A percentile compares a stretch with the other conserved stretches of the same genome.
phyloP scores from a whole-genome alignment of 2,329 filamentous ascomycete genomes.

The Claviceps paspali region DNA sequence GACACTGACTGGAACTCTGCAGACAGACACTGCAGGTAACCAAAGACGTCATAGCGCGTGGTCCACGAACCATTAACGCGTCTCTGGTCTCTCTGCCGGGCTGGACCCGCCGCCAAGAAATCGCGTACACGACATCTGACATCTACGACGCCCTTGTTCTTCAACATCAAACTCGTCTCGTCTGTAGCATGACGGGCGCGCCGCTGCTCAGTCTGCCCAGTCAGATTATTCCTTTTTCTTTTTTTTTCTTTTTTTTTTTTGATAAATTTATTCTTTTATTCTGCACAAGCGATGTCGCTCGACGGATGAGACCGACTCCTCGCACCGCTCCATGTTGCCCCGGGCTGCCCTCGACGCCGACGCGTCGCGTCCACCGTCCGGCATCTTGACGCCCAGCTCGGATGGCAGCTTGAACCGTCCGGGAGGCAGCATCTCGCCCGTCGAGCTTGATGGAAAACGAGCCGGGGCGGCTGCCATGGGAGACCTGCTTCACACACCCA shows the following conservation, averaged over 20 bases:
- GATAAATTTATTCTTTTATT: no score
- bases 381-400: slow-evolving; percentile 26
- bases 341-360: slow-evolving; percentile 20
- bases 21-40: no score
- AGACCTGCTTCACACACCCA: slow-evolving; percentile 34
- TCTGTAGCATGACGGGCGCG: neutral
- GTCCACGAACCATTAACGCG: no score
- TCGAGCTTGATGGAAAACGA: slow-evolving; percentile 20
- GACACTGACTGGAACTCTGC: no score
- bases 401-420: slow-evolving; percentile 23
- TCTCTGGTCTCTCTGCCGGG: no score
- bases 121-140: no score
- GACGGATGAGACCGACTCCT: slow-evolving; percentile 5
- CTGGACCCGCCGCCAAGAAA: no score
- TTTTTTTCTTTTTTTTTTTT: no score
- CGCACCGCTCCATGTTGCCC: slow-evolving; percentile 17
- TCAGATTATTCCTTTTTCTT: neutral
- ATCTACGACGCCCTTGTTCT: neutral
- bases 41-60: no score
- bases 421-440: slow-evolving; percentile 15
- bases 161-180: neutral
- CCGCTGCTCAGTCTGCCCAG: neutral
- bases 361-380: slow-evolving; percentile 34
- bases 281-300: slow-evolving; percentile 3
- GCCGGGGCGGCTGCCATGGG: slow-evolving; percentile 28